Conservation (phyloP, 2,329 filamentous ascomycete species). For the Peltaster fructicola region DNA sequence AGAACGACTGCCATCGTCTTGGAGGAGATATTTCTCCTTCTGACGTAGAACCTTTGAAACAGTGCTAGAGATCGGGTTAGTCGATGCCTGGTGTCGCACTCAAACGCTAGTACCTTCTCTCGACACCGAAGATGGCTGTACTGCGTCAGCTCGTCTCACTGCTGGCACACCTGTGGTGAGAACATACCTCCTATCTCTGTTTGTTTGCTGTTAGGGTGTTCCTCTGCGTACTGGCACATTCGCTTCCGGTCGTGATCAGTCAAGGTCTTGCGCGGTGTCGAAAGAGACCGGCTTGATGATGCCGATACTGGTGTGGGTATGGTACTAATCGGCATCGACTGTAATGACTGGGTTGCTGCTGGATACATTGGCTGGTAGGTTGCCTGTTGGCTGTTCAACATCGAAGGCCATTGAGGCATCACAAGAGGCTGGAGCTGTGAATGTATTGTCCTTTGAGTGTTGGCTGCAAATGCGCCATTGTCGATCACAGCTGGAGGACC, state of each 20-base stretch:
- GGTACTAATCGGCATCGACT: constrained; percentile 30
- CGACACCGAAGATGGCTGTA: constrained; percentile 75
- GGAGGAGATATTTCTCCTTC: constrained; percentile 82
- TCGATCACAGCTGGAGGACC: constrained; percentile 44
- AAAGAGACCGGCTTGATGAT: constrained; percentile 25
- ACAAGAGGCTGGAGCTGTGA: constrained; percentile 51
- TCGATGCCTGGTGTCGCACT: neutral
- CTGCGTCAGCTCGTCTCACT: no score
- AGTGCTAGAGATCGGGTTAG: constrained; percentile 42
- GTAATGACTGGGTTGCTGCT: constrained; percentile 30
- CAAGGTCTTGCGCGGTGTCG: constrained; percentile 46
- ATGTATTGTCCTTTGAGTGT: constrained; percentile 33
- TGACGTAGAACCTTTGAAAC: constrained; percentile 95
- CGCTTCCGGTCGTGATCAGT: constrained; percentile 76
- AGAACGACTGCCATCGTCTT: constrained; percentile 60
- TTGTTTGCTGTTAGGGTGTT: constrained; percentile 81
- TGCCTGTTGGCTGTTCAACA: constrained; percentile 50
- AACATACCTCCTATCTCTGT: constrained; percentile 76
- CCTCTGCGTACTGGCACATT: constrained; percentile 89
- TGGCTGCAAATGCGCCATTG: constrained; percentile 31
- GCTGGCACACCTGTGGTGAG: no score
- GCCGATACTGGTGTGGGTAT: constrained; percentile 35
- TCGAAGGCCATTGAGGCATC: constrained; percentile 68
- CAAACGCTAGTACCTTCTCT: constrained; percentile 64
- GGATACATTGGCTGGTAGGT: constrained; percentile 45